Conservation (phyloP, 1,284 basidiomycete genomes). For the Naganishia cerealis region DNA sequence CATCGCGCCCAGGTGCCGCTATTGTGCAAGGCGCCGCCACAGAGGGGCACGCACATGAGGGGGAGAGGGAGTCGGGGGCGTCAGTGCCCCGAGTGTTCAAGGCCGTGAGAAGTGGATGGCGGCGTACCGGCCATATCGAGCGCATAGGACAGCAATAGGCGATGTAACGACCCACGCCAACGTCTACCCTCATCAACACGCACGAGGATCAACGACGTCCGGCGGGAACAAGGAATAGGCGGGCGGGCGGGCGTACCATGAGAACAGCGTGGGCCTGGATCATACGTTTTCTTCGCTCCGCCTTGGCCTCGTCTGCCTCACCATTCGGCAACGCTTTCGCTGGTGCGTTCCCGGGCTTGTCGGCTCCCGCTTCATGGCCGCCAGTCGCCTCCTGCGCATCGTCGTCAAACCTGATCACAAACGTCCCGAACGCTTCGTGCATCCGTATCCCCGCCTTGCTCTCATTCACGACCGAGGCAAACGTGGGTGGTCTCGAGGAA, state of each 20-base stretch:
- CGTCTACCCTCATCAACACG: neutral
- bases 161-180: constrained; percentile 14
- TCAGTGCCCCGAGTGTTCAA: too few relatives aligned
- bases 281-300: neutral
- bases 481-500: neutral
- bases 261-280: constrained; percentile 14
- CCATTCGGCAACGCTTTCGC: too few relatives aligned
- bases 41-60: neutral
- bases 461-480: too few relatives aligned
- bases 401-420: constrained; percentile 1
- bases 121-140: constrained; percentile 22
- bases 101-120: neutral
- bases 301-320: neutral
- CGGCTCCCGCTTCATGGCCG: too few relatives aligned
- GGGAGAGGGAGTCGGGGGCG: too few relatives aligned
- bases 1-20: constrained; percentile 10
- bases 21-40: neutral
- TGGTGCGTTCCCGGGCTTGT: too few relatives aligned
- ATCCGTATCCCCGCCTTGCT: neutral
- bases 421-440: constrained; percentile 9
- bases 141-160: constrained; percentile 23
- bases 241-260: constrained; percentile 1
- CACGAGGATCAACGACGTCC: too few relatives aligned
- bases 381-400: too few relatives aligned
- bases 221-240: neutral